Conservation (phyloP, 2,329 filamentous ascomycete species). For the Drechslerella dactyloides region DNA sequence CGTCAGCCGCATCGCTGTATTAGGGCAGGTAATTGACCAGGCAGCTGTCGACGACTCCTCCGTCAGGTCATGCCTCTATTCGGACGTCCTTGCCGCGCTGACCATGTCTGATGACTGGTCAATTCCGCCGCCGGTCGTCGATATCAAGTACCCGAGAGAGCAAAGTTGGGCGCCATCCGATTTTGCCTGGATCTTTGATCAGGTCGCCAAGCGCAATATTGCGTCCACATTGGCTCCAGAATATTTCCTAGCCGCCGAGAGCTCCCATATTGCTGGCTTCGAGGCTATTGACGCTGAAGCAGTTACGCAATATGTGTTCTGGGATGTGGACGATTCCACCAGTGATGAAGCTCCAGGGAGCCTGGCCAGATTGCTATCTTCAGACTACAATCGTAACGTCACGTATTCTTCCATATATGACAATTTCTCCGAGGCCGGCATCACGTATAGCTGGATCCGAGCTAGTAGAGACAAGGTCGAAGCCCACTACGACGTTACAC, state of each 20-base stretch:
- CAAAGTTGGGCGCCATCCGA: slow-evolving; percentile 67
- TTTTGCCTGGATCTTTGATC: slow-evolving; percentile 62
- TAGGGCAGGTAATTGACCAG: slow-evolving; percentile 83
- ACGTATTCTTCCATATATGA: slow-evolving; percentile 67
- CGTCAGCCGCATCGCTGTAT: slow-evolving; percentile 76
- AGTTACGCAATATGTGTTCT: slow-evolving; percentile 77
- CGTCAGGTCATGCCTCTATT: slow-evolving; percentile 82
- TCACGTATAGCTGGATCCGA: slow-evolving; percentile 76
- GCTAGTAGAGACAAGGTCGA: slow-evolving; percentile 82
- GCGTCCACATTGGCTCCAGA: slow-evolving; percentile 57
- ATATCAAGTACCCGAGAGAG: slow-evolving; percentile 87
- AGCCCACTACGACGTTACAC: slow-evolving; percentile 78
- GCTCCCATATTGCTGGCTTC: slow-evolving; percentile 61
- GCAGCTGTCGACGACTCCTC: slow-evolving; percentile 75
- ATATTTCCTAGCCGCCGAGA: slow-evolving; percentile 62
- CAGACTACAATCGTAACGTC: slow-evolving; percentile 68
- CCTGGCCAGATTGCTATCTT: slow-evolving; percentile 67
- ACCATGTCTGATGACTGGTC: slow-evolving; percentile 76
- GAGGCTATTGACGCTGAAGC: slow-evolving; percentile 55
- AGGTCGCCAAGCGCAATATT: slow-evolving; percentile 59
- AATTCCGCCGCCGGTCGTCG: slow-evolving; percentile 70
- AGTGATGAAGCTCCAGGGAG: slow-evolving; percentile 70
- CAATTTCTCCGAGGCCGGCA: slow-evolving; percentile 74
- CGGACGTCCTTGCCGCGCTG: slow-evolving; percentile 85
- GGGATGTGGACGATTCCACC: slow-evolving; percentile 80